phyloP scores from a whole-genome alignment of 306 rosid species.

The Quercus dentata region DNA sequence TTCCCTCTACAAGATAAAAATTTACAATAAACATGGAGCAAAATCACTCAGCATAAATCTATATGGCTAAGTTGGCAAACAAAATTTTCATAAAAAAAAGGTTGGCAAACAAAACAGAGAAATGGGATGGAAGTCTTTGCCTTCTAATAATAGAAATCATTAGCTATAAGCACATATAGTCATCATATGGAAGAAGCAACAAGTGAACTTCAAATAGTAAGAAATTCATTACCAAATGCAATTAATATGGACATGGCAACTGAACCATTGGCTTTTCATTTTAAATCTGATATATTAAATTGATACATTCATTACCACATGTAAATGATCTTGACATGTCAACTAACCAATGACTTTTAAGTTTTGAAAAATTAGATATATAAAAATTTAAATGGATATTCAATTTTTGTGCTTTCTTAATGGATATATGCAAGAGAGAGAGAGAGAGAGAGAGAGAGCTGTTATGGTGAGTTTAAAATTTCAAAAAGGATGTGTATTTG shows the following conservation, averaged over 20 bases:
- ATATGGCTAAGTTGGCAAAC: not conserved
- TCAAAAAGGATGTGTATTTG: not conserved
- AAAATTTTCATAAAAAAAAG: not conserved
- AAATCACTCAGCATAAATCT: not conserved
- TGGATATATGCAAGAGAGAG: too few relatives aligned
- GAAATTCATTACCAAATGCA: not conserved
- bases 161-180: not conserved
- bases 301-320: too few relatives aligned
- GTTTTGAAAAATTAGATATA: not conserved
- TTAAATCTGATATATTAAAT: too few relatives aligned
- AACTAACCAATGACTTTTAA: too few relatives aligned
- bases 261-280: not conserved
- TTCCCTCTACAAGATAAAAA: conserved; percentile 60
- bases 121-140: not conserved
- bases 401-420: too few relatives aligned
- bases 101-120: not conserved
- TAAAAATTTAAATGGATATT: not conserved
- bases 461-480: not conserved
- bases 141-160: not conserved
- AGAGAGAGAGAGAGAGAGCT: too few relatives aligned
- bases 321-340: too few relatives aligned
- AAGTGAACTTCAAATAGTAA: not conserved
- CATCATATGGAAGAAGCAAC: not conserved
- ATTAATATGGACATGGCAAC: not conserved
- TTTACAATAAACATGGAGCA: conserved; percentile 7